These are phyloP conservation scores for Eucalyptus erythrocorys DNA, from an alignment of 345 rosid species.

Conservation along the genomic window DNA sequence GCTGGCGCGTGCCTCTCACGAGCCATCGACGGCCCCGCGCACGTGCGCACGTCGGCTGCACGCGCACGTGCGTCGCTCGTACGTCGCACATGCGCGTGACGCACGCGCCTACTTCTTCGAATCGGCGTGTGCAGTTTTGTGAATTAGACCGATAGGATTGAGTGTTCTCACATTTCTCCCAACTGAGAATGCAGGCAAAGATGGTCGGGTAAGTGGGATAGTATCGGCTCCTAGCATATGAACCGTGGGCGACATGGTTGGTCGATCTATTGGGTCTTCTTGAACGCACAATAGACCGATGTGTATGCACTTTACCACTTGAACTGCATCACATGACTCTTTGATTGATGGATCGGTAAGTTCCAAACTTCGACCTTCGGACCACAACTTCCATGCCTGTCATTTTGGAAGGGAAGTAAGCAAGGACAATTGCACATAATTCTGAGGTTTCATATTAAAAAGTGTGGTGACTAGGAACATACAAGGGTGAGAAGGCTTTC, in stretches of 20 bases:
- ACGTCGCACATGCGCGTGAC: no score
- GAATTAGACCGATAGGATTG: no score
- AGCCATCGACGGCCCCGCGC: no score
- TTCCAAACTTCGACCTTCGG: neutral
- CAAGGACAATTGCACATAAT: neutral
- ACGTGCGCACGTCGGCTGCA: no score
- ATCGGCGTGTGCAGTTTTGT: no score
- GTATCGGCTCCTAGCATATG: neutral
- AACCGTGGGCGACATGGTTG: neutral
- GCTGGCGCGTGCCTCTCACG: no score
- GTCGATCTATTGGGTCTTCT: neutral
- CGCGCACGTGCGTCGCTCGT: no score
- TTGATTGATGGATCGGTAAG: neutral
- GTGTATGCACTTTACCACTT: slow-evolving; percentile 4
- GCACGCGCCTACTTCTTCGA: no score
- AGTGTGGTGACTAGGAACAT: neutral
- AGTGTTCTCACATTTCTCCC: neutral
- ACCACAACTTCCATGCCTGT: slow-evolving; percentile 19
- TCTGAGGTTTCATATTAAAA: neutral
- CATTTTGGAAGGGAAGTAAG: neutral
- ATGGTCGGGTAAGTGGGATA: neutral
- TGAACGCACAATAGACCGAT: slow-evolving; percentile 3
- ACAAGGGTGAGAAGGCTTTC: slow-evolving; percentile 9
- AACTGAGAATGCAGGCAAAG: neutral
- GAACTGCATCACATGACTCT: neutral